Percentiles rank a stretch among this genome's conserved stretches.
Conservation (phyloP, 1,284 basidiomycete genomes). For the Golubevia pallescens region DNA sequence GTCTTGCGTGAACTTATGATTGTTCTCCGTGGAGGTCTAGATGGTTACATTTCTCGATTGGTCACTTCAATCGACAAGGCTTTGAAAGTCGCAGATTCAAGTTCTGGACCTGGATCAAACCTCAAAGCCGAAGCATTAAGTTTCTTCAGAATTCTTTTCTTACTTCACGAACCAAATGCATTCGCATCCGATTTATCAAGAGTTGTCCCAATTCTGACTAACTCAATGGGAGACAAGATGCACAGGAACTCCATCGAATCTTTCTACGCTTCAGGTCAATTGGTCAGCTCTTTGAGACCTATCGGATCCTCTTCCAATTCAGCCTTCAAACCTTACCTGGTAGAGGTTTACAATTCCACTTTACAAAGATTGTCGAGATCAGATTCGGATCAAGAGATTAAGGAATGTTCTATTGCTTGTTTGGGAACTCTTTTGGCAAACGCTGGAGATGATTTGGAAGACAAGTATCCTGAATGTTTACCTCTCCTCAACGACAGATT, state of each 20-base stretch:
- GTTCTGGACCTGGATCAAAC: conserved; percentile 55
- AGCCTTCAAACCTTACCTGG: conserved; percentile 26
- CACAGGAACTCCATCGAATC: conserved; percentile 65
- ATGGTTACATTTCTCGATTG: conserved; percentile 72
- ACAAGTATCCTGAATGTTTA: conserved; percentile 64
- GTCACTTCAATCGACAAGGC: conserved; percentile 64
- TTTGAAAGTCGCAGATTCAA: conserved; percentile 58
- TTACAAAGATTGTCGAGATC: conserved; percentile 75
- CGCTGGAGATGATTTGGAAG: conserved; percentile 74
- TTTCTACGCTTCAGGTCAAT: conserved; percentile 70
- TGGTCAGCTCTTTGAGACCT: conserved; percentile 67
- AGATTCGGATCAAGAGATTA: conserved; percentile 89
- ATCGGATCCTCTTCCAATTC: conserved; percentile 10
- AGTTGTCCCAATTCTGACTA: conserved; percentile 77
- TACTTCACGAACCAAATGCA: conserved; percentile 75
- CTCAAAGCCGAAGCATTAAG: conserved; percentile 73
- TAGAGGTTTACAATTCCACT: conserved; percentile 73
- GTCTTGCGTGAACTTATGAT: conserved; percentile 78
- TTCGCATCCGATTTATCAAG: conserved; percentile 73
- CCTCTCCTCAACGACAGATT: conserved; percentile 80
- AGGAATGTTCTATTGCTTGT: conserved; percentile 79
- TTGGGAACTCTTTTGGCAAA: conserved; percentile 85
- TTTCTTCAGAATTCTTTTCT: conserved; percentile 84
- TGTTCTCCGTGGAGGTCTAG: conserved; percentile 82
- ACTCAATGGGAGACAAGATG: conserved; percentile 70